Conservation (phyloP, 163 green algal genomes). For the Scenedesmus sp. region DNA sequence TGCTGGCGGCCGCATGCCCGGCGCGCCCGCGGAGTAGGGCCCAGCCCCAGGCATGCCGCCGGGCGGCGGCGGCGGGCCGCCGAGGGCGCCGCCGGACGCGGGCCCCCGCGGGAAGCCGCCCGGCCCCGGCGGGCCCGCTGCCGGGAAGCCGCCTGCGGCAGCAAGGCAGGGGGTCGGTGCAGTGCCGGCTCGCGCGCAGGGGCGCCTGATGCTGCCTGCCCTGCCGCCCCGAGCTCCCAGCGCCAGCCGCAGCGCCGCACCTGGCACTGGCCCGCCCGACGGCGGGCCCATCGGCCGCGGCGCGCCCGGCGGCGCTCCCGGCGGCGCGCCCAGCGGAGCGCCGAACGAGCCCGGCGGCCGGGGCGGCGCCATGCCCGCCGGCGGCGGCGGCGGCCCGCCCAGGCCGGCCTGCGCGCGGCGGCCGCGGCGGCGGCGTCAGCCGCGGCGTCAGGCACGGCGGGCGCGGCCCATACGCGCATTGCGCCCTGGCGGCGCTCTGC, state of each 20-base stretch:
- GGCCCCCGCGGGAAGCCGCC: slow-evolving; percentile 24
- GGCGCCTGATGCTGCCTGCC: slow-evolving; percentile 23
- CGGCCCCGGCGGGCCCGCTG: slow-evolving; percentile 20
- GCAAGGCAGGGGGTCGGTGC: no score
- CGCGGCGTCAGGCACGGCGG: not conserved
- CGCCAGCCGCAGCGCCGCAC: not conserved
- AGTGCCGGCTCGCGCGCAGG: no score
- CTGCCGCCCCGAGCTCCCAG: not conserved
- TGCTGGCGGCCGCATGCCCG: no score
- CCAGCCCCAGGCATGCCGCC: slow-evolving; percentile 4
- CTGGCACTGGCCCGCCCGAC: not conserved
- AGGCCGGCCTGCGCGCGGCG: not conserved
- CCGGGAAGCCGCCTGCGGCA: no score
- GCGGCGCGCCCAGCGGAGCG: no score
- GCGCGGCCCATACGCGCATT: no score
- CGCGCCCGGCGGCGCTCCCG: no score
- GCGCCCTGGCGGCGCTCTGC: no score
- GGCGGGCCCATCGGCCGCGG: slow-evolving; percentile 22
- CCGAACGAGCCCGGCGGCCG: no score
- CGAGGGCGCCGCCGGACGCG: slow-evolving; percentile 2
- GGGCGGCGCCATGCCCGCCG: slow-evolving; percentile 3
- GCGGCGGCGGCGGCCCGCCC: slow-evolving; percentile 8
- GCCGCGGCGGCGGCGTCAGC: not conserved
- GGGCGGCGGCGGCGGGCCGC: not conserved
- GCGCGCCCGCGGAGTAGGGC: slow-evolving; percentile 7